Percentiles rank a stretch among this genome's conserved stretches.
Evolutionary conservation across 768 basidiomycete genomes (phyloP).

Genomic region (Auricularia cornea): DNA sequence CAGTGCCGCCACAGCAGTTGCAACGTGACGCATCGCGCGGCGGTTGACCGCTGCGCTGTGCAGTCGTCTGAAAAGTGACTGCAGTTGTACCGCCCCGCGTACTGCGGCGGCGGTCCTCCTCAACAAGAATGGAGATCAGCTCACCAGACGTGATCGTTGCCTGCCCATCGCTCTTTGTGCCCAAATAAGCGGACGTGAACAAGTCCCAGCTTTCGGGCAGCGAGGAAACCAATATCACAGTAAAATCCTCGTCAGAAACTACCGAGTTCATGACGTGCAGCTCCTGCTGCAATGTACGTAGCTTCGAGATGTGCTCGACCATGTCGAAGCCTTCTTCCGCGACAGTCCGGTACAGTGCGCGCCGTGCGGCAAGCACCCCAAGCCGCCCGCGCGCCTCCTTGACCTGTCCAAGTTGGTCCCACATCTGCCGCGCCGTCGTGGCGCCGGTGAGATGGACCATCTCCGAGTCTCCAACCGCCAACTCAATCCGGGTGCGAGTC

Average conservation of each 20-base stretch:
- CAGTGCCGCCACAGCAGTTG: too few species aligned
- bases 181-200: constrained; percentile 7
- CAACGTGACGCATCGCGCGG: too few species aligned
- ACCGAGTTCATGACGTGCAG: constrained; percentile 5
- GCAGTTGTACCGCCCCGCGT: too few species aligned
- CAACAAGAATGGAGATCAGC: constrained; percentile 4
- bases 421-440: constrained; percentile 4
- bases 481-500: constrained; percentile 6
- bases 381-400: constrained; percentile 1
- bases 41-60: too few species aligned
- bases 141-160: constrained; percentile 2
- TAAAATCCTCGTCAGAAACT: constrained; percentile 4
- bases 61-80: too few species aligned
- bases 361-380: background rate
- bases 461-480: constrained; percentile 6
- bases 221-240: constrained; percentile 4
- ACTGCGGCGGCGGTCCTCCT: constrained; percentile 2
- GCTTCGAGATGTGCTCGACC: constrained; percentile 6
- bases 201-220: constrained; percentile 9
- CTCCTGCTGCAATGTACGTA: constrained; percentile 7
- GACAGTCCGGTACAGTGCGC: constrained; percentile 3
- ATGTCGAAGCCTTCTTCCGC: constrained; percentile 7
- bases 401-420: constrained; percentile 7
- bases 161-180: background rate
- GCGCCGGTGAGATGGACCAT: constrained; percentile 7